phyloP scores from a whole-genome alignment of 768 basidiomycete species.

The Mrakia blollopis region DNA sequence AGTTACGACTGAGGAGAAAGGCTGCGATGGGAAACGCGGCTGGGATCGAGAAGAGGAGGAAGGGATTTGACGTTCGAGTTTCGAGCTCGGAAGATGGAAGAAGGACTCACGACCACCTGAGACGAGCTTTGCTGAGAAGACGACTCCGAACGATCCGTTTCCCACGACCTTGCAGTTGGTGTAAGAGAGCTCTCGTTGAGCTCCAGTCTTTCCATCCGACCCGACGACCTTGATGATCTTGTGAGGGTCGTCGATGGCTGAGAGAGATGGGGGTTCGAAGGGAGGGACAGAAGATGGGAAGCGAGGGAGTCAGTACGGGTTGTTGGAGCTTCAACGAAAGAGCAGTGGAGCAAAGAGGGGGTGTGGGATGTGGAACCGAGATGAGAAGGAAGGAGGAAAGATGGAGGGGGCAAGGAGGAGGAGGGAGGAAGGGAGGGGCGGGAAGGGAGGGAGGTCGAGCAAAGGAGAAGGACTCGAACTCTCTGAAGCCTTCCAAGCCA shows the following conservation, averaged over 20 bases:
- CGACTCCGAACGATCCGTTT: conserved; percentile 98
- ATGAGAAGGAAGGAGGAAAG: neutral
- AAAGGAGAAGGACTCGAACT: neutral
- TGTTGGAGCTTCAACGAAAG: neutral
- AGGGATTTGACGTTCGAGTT: too few species aligned
- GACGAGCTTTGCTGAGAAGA: conserved; percentile 89
- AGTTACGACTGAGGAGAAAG: too few species aligned
- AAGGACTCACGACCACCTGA: neutral
- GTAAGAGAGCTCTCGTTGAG: conserved; percentile 81
- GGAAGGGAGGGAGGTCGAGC: neutral
- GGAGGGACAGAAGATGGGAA: neutral
- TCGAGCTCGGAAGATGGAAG: neutral
- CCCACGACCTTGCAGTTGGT: conserved; percentile 98
- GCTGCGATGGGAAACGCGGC: too few species aligned
- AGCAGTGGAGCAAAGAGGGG: neutral
- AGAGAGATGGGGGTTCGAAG: neutral
- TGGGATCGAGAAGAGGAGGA: too few species aligned
- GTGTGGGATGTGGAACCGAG: too few species aligned
- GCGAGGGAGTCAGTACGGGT: neutral
- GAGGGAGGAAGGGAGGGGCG: neutral
- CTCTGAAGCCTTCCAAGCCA: too few species aligned
- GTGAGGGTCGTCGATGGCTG: conserved; percentile 75
- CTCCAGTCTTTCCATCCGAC: conserved; percentile 87
- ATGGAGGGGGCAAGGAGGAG: neutral
- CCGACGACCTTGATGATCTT: conserved; percentile 93